These are phyloP conservation scores for Naegleria fowleri DNA, from an alignment of 208 protist genomes.

Conservation along the genomic window DNA sequence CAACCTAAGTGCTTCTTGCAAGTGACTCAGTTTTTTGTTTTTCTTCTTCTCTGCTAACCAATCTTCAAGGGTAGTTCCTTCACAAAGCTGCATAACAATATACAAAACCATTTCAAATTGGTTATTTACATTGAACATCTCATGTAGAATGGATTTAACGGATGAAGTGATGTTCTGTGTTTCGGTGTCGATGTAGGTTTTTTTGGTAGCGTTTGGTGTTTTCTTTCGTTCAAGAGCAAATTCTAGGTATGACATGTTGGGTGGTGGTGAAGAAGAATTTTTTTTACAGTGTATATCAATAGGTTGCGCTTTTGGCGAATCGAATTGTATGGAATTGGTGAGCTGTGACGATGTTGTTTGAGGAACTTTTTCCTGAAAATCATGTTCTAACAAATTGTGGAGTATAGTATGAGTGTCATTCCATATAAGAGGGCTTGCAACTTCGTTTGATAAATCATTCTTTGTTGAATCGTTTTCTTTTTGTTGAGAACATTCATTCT, in stretches of 20 bases:
- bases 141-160: not conserved
- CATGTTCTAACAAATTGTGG: not conserved
- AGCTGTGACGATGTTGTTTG: too few species aligned
- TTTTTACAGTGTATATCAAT: not conserved
- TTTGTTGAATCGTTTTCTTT: not conserved
- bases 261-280: not conserved
- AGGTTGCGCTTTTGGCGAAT: not conserved
- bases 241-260: not conserved
- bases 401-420: not conserved
- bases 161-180: not conserved
- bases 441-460: not conserved
- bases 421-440: not conserved
- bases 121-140: conserved; percentile 26
- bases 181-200: not conserved
- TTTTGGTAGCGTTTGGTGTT: not conserved
- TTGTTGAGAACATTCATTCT: not conserved
- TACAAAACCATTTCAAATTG: conserved; percentile 26
- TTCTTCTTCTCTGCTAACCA: not conserved
- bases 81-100: conserved; percentile 29
- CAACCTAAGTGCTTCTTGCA: not conserved
- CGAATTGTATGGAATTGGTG: too few species aligned
- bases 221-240: not conserved
- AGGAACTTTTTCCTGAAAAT: not conserved
- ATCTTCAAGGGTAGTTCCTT: not conserved
- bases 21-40: not conserved